Evolutionary conservation across 495 filamentous ascomycete genomes (phyloP), one percentile per base, ranked within the genome.

Genomic region (Penicillium robsamsonii): DNA sequence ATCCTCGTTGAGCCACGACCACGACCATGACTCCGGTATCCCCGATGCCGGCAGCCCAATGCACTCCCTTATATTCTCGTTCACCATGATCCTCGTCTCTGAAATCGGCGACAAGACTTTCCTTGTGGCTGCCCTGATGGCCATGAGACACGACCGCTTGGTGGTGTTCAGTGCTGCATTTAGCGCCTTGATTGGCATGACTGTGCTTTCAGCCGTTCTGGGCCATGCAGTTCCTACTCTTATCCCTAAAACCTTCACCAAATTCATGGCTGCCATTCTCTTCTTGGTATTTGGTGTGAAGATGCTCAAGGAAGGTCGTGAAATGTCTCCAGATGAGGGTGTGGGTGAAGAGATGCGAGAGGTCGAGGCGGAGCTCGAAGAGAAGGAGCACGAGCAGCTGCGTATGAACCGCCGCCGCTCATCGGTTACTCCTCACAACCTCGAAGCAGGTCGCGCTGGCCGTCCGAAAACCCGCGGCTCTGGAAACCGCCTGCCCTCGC

Each of bases 51-150:
- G 90, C 53, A 88, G 86, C 61, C 89, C 92, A 0, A 79, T 96
- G 51, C 94, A 98, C 70, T 97, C 94, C 10, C 94, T 94, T 64
- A 61, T 92, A 24, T 88, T 97, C 46, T 94, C 94, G 8, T 84
- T 96, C 50, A 91, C 92, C 55, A 97, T 97, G 94, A 98, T 98
- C 58, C 80, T 97, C 52, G 89, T 97, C 63, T 97, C 94, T 58
- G 94, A 98, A 69, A 86, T 98, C 68, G 94, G 94, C 56, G 94
- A 98, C 82, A 98, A 98, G 72, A 98, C 94, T 0, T 98, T 98
- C 75, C 80, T 98, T 40, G 91, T 98, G 42, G 94, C 94, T 13
- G 94, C 94, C 24, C 81, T 98, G 20, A 98, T 98, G 94, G 94
- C 94, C 2, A 98, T 98, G 94, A 91, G 96, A 61, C 92, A 98